Conservation (phyloP, 768 basidiomycete species). For the Rhodosporidiobolus odoratus region DNA sequence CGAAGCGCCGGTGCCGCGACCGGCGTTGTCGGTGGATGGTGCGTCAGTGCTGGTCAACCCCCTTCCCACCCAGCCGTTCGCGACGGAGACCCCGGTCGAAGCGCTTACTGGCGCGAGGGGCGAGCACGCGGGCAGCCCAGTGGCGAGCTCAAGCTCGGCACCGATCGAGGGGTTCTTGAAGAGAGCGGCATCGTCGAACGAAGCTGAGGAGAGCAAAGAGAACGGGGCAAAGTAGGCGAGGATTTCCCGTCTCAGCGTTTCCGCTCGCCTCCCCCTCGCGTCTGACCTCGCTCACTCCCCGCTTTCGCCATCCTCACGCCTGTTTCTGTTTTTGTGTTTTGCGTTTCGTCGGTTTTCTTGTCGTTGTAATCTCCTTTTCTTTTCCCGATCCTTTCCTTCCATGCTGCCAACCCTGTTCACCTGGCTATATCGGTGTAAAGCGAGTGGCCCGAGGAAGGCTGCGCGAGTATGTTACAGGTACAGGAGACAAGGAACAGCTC, state of each 20-base stretch:
- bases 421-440: background rate
- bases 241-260: background rate
- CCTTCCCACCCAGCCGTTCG: background rate
- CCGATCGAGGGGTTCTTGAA: background rate
- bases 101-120: background rate
- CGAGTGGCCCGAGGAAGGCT: background rate
- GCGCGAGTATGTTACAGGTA: background rate
- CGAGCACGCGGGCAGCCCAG: background rate
- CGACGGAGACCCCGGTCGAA: background rate
- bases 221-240: background rate
- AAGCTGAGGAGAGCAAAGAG: background rate
- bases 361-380: no score
- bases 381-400: background rate
- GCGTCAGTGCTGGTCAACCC: background rate
- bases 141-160: conserved; percentile 1
- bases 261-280: no score
- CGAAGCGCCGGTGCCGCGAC: background rate
- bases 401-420: background rate
- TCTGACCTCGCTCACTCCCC: background rate
- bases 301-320: background rate
- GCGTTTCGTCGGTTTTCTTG: no score
- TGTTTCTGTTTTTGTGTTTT: background rate
- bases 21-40: background rate
- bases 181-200: background rate
- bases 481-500: background rate